Evolutionary conservation across 805 yeast species (phyloP).

Genomic region (Candida alai): DNA sequence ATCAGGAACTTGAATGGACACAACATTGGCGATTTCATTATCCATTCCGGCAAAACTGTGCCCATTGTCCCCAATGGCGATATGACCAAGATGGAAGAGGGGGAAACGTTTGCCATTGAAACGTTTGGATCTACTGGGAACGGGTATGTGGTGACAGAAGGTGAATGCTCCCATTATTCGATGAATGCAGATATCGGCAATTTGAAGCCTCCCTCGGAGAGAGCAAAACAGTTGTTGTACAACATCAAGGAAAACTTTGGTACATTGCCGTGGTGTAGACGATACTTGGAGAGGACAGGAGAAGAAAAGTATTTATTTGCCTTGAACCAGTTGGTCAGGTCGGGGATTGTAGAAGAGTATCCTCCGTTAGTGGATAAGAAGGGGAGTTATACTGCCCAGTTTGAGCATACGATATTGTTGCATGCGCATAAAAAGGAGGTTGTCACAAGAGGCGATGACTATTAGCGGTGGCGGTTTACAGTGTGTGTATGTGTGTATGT

Average conservation of each 20-base stretch:
- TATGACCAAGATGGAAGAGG: constrained; percentile 97
- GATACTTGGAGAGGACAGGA: constrained; percentile 88
- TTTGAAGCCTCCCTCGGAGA: constrained; percentile 48
- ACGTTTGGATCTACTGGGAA: constrained; percentile 97
- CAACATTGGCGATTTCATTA: constrained; percentile 75
- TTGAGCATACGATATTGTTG: constrained; percentile 86
- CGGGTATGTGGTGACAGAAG: constrained; percentile 80
- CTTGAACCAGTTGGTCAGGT: constrained; percentile 75
- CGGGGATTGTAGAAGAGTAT: constrained; percentile 87
- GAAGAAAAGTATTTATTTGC: constrained; percentile 90
- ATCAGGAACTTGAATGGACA: constrained; percentile 95
- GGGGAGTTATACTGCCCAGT: constrained; percentile 95
- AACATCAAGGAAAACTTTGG: constrained; percentile 83
- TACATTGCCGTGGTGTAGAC: constrained; percentile 92
- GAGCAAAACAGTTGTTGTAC: constrained; percentile 65
- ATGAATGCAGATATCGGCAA: constrained; percentile 45
- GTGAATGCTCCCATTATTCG: constrained; percentile 95
- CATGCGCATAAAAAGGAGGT: constrained; percentile 93
- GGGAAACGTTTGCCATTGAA: constrained; percentile 96
- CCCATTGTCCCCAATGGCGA: constrained; percentile 95
- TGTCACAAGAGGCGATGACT: constrained; percentile 93
- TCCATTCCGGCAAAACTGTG: constrained; percentile 94
- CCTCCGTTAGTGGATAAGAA: constrained; percentile 84
- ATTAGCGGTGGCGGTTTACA: too few species aligned
- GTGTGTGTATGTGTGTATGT: too few species aligned